Evolutionary conservation across 345 rosid genomes (phyloP), one percentile per base, ranked within the genome.

Genomic region (Streptanthus diversifolius): DNA sequence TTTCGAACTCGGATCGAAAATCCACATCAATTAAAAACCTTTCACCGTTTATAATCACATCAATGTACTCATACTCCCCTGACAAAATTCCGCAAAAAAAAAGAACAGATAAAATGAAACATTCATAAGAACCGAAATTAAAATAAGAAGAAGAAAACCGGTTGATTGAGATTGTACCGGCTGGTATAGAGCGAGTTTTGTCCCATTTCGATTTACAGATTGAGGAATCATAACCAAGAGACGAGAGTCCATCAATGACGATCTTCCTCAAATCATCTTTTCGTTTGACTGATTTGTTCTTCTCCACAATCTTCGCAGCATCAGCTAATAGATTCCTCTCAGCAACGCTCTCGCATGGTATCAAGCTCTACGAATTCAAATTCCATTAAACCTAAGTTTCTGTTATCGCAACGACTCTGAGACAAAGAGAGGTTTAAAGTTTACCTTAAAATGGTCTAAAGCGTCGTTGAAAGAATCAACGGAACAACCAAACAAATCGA

Each of bases 131-230:
- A 53, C 19, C 30, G 3, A 9, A 22, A 30, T 12, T 13, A 3
- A 27, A 44, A 36, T 55, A 14, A 49, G 61, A 72, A 17, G 49
- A 72, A 15, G 61, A 64, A 48, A 45, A 71, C 43, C 71, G 70
- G 67, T 63, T 64, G 18, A 19, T 39, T 4, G 43, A 21, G 39
- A 45, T 37, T 8, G 35, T 79, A 93, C 97, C 98, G 56, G 93
- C 93, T 3, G 97, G 97, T 72, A 79, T 77, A 24, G 86, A 80
- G 2, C 83, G 63, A 33, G 88, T 55, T 74, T 85, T 87, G 0
- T 85, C 97, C 98, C 98, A 93, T 83, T 87, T 89, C 10, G 98
- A 93, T 81, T 81, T 87, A 84, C 98, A 93, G 57, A 93, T 83
- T 12, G 90, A 83, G 18, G 90, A 82, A 65, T 89, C 77, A 68